Percentiles rank a stretch among this genome's conserved stretches.
Conservation (phyloP, 129 eudicot genomes). For the Saussurea involucrata region DNA sequence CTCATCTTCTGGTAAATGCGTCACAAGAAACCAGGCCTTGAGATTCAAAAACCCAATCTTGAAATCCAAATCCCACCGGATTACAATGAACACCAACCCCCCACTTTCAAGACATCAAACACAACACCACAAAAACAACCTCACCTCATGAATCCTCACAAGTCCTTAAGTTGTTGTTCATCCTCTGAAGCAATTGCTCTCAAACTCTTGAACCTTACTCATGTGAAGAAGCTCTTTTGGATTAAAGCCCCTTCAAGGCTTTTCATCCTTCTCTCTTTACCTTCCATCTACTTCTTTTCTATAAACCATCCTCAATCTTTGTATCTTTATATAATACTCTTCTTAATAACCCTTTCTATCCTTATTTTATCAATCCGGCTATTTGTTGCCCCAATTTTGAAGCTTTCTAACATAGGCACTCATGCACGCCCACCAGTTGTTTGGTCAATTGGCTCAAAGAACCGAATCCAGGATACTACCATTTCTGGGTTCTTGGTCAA, state of each 20-base stretch:
- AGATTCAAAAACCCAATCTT: conserved; percentile 24
- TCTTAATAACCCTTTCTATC: conserved; percentile 22
- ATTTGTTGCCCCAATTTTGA: conserved; percentile 28
- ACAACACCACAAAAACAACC: not conserved
- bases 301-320: conserved; percentile 30
- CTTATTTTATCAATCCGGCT: conserved; percentile 30
- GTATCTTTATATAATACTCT: conserved; percentile 37
- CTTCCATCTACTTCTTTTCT: conserved; percentile 52
- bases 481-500: conserved; percentile 48
- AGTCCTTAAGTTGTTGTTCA: conserved; percentile 33
- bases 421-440: conserved; percentile 36
- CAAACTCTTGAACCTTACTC: conserved; percentile 20
- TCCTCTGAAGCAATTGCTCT: conserved; percentile 36
- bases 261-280: conserved; percentile 45
- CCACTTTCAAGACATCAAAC: not conserved
- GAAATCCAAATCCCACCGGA: conserved; percentile 9
- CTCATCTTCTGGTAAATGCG: conserved; percentile 37
- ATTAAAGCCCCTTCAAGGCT: conserved; percentile 50
- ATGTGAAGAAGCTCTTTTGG: conserved; percentile 35
- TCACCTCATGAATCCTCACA: conserved; percentile 23
- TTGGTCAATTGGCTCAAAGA: conserved; percentile 72
- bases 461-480: conserved; percentile 18
- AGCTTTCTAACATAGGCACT: not conserved
- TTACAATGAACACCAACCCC: conserved; percentile 2
- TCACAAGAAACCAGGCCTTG: conserved; percentile 50